These are phyloP conservation scores for Cercophora scortea DNA, from an alignment of 495 filamentous ascomycete genomes.

Conservation along the genomic window DNA sequence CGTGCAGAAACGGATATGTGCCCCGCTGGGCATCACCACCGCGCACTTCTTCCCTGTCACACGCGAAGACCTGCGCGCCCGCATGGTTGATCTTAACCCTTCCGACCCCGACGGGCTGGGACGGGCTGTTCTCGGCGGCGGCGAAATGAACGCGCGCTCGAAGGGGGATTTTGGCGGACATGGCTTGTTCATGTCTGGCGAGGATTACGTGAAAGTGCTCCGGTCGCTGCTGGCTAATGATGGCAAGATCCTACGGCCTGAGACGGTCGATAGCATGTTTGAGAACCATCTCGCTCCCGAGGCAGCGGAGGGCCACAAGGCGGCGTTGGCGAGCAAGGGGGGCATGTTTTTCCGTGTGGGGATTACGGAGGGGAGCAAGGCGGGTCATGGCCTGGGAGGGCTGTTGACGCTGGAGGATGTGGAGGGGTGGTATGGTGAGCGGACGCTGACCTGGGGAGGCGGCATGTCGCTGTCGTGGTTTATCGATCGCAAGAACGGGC, in stretches of 20 bases:
- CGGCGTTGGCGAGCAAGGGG: constrained; percentile 1
- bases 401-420: constrained; percentile 15
- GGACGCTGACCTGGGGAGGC: constrained; percentile 21
- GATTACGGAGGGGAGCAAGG: not conserved
- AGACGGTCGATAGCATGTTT: constrained; percentile 44
- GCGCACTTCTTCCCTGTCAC: constrained; percentile 25
- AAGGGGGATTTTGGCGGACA: constrained; percentile 25
- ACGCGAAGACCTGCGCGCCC: constrained; percentile 11
- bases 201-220: constrained; percentile 10
- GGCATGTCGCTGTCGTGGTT: constrained; percentile 26
- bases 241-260: constrained; percentile 11
- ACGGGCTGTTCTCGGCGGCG: constrained; percentile 37
- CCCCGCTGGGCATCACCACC: constrained; percentile 25
- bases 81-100: constrained; percentile 19
- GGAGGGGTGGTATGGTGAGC: constrained; percentile 13
- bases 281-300: constrained; percentile 9
- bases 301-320: constrained; percentile 4
- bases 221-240: constrained; percentile 18
- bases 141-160: constrained; percentile 11
- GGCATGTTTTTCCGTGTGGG: constrained; percentile 22
- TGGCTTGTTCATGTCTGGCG: constrained; percentile 6
- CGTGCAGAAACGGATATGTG: constrained; percentile 13
- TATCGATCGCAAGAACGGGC: constrained; percentile 37
- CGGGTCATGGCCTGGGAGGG: constrained; percentile 16
- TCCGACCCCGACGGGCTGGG: constrained; percentile 13